Conservation (phyloP, 768 basidiomycete genomes). For the Ramaria rubella region DNA sequence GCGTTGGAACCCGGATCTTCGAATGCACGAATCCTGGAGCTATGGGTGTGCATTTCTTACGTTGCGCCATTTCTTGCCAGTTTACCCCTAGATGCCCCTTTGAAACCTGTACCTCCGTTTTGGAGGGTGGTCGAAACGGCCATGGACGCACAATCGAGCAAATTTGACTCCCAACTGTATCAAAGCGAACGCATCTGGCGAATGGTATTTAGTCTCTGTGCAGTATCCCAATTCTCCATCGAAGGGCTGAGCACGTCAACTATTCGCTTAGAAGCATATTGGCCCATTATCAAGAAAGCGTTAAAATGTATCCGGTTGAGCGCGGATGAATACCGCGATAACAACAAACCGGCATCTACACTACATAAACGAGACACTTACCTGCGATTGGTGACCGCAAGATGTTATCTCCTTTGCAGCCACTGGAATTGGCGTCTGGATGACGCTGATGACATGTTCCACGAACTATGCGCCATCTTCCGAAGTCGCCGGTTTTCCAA, state of each 20-base stretch:
- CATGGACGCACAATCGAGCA: constrained; percentile 22
- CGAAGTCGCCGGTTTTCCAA: constrained; percentile 70
- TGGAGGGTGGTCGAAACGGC: constrained; percentile 39
- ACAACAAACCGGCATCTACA: constrained; percentile 27
- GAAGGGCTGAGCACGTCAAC: constrained; percentile 38
- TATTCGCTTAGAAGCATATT: constrained; percentile 46
- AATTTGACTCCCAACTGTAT: constrained; percentile 30
- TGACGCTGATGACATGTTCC: constrained; percentile 51
- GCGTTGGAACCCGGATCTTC: constrained; percentile 32
- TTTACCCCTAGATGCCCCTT: constrained; percentile 8
- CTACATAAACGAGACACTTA: constrained; percentile 63
- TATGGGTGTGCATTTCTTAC: constrained; percentile 73
- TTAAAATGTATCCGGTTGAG: constrained; percentile 53
- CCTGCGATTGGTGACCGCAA: constrained; percentile 55
- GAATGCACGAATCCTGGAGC: constrained; percentile 44
- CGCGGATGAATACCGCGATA: constrained; percentile 40
- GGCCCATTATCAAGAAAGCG: constrained; percentile 57
- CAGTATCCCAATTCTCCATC: constrained; percentile 72
- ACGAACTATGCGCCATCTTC: constrained; percentile 64
- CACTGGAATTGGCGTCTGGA: constrained; percentile 74
- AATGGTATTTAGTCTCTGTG: constrained; percentile 58
- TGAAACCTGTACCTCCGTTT: constrained; percentile 30
- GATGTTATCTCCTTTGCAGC: constrained; percentile 67
- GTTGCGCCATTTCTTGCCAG: constrained; percentile 31
- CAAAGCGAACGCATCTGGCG: constrained; percentile 70